These are phyloP conservation scores for Suhomyces wounanorum DNA, from an alignment of 1,139 yeast genomes.

Conservation along the genomic window DNA sequence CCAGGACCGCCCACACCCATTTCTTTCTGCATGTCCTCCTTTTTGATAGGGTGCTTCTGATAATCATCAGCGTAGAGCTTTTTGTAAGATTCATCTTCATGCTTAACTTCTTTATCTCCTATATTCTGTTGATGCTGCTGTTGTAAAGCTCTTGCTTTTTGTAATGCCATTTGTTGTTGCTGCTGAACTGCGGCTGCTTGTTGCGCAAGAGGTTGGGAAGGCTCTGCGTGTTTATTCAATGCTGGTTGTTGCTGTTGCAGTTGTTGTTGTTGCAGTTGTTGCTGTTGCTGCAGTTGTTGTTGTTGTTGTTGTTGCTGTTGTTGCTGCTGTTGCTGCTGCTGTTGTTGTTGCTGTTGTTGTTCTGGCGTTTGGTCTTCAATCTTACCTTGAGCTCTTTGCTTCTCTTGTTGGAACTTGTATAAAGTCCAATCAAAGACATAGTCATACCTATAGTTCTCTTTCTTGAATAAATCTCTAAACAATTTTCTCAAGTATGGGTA, in stretches of 20 bases:
- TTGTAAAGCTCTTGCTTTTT: constrained; percentile 15
- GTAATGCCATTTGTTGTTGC: constrained; percentile 14
- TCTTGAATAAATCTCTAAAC: constrained; percentile 84
- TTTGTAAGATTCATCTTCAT: constrained; percentile 4
- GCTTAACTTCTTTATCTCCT: constrained; percentile 6
- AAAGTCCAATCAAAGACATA: constrained; percentile 97
- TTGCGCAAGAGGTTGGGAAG: constrained; percentile 7
- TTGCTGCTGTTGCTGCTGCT: constrained; percentile 10
- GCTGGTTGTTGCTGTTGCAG: constrained; percentile 9
- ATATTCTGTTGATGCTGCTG: constrained; percentile 11
- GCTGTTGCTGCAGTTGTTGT: constrained; percentile 15
- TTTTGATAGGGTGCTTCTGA: constrained; percentile 5
- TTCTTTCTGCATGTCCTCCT: constrained; percentile 4
- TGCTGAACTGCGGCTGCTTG: constrained; percentile 9
- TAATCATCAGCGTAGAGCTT: constrained; percentile 7
- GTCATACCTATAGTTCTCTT: constrained; percentile 90
- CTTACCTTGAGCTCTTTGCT: constrained; percentile 56
- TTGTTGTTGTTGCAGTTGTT: constrained; percentile 11
- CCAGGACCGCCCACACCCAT: constrained; percentile 1
- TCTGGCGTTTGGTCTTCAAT: constrained; percentile 25
- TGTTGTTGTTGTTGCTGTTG: constrained; percentile 11
- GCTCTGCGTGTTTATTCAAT: constrained; percentile 8
- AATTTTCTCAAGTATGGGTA: constrained; percentile 86
- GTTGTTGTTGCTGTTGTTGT: constrained; percentile 14
- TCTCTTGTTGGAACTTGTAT: constrained; percentile 70